Evolutionary conservation across 2,329 filamentous ascomycete genomes (phyloP).

Genomic region (Hypomyces perniciosus): DNA sequence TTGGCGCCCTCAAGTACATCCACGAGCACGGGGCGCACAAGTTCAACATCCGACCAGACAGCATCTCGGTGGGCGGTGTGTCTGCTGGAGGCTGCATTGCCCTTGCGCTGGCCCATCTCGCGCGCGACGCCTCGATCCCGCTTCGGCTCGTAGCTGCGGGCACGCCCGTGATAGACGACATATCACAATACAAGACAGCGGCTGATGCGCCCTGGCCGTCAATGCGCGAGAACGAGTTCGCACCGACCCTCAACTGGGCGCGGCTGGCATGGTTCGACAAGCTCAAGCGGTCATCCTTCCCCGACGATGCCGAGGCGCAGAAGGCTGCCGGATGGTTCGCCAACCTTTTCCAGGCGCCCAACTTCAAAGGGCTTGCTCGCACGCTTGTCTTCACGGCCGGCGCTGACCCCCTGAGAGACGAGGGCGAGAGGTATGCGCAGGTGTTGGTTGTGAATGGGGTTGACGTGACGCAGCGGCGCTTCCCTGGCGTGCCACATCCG

Average conservation of each 20-base stretch:
- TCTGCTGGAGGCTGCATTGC: slow-evolving; percentile 39
- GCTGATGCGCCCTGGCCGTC: slow-evolving; percentile 34
- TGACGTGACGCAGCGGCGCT: slow-evolving; percentile 40
- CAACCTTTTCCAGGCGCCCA: slow-evolving; percentile 31
- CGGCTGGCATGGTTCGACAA: slow-evolving; percentile 36
- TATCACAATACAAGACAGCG: slow-evolving; percentile 30
- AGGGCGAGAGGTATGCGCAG: slow-evolving; percentile 41
- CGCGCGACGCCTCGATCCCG: slow-evolving; percentile 32
- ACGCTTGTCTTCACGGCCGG: slow-evolving; percentile 39
- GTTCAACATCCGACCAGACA: slow-evolving; percentile 32
- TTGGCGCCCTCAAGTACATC: slow-evolving; percentile 37
- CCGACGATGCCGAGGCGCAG: slow-evolving; percentile 11
- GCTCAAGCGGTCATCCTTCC: slow-evolving; percentile 26
- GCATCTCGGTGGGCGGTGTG: slow-evolving; percentile 40
- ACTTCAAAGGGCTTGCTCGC: slow-evolving; percentile 28
- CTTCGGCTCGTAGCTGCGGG: slow-evolving; percentile 33
- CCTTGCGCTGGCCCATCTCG: slow-evolving; percentile 33
- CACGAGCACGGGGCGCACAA: slow-evolving; percentile 25
- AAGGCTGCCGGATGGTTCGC: slow-evolving; percentile 20
- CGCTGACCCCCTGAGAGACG: slow-evolving; percentile 41
- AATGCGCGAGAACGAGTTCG: slow-evolving; percentile 36
- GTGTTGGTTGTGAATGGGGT: slow-evolving; percentile 38
- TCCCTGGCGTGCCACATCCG: slow-evolving; percentile 41
- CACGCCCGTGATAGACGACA: slow-evolving; percentile 36
- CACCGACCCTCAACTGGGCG: slow-evolving; percentile 38